phyloP scores from a whole-genome alignment of 2,329 filamentous ascomycete species.

The Macrophomina tecta region DNA sequence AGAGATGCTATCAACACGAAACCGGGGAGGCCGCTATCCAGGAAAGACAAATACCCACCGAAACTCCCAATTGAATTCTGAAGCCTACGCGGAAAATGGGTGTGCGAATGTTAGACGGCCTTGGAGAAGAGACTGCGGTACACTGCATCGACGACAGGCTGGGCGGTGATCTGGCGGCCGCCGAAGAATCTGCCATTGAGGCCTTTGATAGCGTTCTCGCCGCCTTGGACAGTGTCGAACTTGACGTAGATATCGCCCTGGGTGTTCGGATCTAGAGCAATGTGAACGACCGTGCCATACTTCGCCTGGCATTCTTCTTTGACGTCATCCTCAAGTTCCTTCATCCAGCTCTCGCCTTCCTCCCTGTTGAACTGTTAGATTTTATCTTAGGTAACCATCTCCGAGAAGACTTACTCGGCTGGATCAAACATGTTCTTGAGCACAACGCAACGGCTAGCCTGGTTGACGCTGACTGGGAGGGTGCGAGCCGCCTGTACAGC shows the following conservation, averaged over 20 bases:
- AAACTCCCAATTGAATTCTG: constrained; percentile 7
- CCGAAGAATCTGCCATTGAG: constrained; percentile 97
- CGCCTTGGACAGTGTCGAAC: constrained; percentile 93
- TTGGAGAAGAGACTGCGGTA: constrained; percentile 82
- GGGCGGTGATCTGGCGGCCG: constrained; percentile 88
- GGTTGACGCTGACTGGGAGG: constrained; percentile 79
- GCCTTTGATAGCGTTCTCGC: constrained; percentile 96
- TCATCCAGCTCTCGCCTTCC: constrained; percentile 85
- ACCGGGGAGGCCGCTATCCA: constrained; percentile 21
- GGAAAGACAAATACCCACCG: constrained; percentile 24
- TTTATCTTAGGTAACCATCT: constrained; percentile 23
- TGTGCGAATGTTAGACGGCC: constrained; percentile 12
- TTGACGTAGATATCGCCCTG: constrained; percentile 98
- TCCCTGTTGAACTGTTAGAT: constrained; percentile 66
- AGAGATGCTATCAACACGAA: constrained; percentile 20
- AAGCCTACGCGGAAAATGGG: constrained; percentile 1
- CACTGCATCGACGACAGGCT: constrained; percentile 93
- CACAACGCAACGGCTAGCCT: constrained; percentile 91
- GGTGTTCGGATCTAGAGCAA: constrained; percentile 90
- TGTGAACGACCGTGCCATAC: constrained; percentile 98
- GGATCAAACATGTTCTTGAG: constrained; percentile 96
- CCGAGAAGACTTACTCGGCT: constrained; percentile 71
- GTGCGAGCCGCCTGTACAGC: constrained; percentile 76
- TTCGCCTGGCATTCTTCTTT: constrained; percentile 90
- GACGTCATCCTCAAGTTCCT: constrained; percentile 93